Percentiles rank a stretch among this genome's conserved stretches.
Conservation (phyloP, 176 grass and related monocot genomes). For the Dendrocalamus sinicus region DNA sequence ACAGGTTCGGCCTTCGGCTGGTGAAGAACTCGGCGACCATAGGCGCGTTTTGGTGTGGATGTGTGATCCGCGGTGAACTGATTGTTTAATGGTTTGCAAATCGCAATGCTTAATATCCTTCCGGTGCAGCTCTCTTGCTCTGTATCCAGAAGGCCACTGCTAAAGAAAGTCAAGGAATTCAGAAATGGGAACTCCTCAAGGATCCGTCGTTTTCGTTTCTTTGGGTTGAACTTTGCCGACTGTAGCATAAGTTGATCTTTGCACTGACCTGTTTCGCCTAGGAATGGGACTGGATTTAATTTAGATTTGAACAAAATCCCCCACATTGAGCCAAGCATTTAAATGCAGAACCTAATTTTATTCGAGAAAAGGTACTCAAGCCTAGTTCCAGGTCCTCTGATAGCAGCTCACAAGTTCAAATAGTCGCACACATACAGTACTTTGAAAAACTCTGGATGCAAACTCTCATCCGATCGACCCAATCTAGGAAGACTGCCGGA, state of each 20-base stretch:
- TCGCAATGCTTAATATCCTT: background rate
- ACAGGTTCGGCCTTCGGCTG: background rate
- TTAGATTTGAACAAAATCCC: too few relatives aligned
- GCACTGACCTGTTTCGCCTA: too few relatives aligned
- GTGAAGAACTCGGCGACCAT: background rate
- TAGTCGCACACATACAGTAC: constrained; percentile 17
- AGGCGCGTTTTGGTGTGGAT: background rate
- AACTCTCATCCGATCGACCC: background rate
- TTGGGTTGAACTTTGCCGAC: background rate
- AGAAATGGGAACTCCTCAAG: background rate
- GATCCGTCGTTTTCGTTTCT: background rate
- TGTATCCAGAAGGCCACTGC: too few relatives aligned
- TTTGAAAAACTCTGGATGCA: background rate
- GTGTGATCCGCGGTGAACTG: background rate
- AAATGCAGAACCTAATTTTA: constrained; percentile 30
- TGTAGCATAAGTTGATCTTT: too few relatives aligned
- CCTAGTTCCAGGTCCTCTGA: background rate
- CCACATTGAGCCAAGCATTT: background rate
- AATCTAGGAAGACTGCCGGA: constrained; percentile 48
- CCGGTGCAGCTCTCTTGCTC: too few relatives aligned
- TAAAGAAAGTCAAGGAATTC: background rate
- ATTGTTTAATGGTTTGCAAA: background rate
- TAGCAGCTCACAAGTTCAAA: constrained; percentile 25
- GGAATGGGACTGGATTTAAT: too few relatives aligned
- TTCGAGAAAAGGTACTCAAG: constrained; percentile 12